Base-by-base conservation (phyloP, 768 basidiomycete genomes). In the Favolaschia claudopus region DNA sequence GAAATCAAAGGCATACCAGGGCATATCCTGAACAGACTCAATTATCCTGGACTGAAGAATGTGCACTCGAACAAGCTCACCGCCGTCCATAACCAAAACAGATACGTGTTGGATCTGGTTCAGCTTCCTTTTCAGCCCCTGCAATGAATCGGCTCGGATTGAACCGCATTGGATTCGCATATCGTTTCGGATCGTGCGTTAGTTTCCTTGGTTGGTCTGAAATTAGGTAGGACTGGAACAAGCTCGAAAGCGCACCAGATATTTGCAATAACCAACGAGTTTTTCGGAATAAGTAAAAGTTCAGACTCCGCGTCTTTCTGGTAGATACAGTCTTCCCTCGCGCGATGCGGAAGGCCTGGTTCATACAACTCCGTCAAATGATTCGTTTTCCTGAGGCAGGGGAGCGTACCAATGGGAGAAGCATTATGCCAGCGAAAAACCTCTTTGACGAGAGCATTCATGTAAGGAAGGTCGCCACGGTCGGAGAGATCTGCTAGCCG, bases 401-500 rank as follows among this genome's bases (percentile, higher is more conserved):
- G n/a, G 33, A n/a, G 6, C 24, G n/a, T 50, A 67, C 72, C 69
- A 10, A 37, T 46, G 10, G 63, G 63, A 17, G 37, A 33, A 20
- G 47, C 60, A 27, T 47, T 29, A 45, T 56, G 54, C 63, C 63
- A 64, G 1, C 69, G 22, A 13, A 57, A 29, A 13, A 65, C 46
- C 45, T 70, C 69, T 33, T 62, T 69, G 31, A 65, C 54, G 14
- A 69, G 28, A 3, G 61, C 63, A 6, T 58, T 48, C 20, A 69
- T 44, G 39, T 67, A 70, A 8, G 64, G 62, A 2, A 70, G 49
- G 19, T 31, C 12, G 15, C 20, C 42, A 24, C 56, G 31, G 22
- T 70, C 69, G 8, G 32, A 38, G 20, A 68, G 27, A 25, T 37
- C 55, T 1, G 71, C 69, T 19, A 72, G 60, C n/a, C 68, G 42